phyloP scores from a whole-genome alignment of 805 yeast species.

The Saturnispora sekii region DNA sequence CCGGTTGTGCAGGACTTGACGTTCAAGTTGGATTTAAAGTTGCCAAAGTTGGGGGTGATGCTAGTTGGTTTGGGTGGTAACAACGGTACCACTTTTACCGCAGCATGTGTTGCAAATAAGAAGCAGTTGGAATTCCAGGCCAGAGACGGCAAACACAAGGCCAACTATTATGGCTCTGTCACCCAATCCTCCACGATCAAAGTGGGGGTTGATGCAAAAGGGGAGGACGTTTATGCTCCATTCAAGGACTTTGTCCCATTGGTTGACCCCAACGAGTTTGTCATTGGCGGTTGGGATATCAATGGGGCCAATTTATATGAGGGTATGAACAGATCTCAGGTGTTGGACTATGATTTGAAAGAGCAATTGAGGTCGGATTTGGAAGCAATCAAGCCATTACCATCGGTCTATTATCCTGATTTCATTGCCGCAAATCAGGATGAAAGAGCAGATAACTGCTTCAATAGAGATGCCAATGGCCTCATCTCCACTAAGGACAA shows the following conservation, averaged over 20 bases:
- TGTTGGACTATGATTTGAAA: slow-evolving; percentile 78
- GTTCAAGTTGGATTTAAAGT: slow-evolving; percentile 73
- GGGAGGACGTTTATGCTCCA: slow-evolving; percentile 86
- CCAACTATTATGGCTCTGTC: slow-evolving; percentile 88
- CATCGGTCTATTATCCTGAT: slow-evolving; percentile 89
- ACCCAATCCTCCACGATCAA: slow-evolving; percentile 88
- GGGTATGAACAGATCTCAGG: slow-evolving; percentile 80
- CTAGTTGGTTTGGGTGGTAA: slow-evolving; percentile 95
- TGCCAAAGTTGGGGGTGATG: slow-evolving; percentile 81
- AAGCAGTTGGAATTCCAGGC: slow-evolving; percentile 68
- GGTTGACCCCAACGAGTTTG: slow-evolving; percentile 82
- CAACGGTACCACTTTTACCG: slow-evolving; percentile 87
- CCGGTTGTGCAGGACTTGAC: slow-evolving; percentile 68
- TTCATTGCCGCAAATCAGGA: slow-evolving; percentile 93
- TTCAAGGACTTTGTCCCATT: slow-evolving; percentile 84
- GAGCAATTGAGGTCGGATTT: slow-evolving; percentile 58
- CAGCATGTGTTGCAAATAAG: slow-evolving; percentile 79
- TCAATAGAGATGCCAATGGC: slow-evolving; percentile 45
- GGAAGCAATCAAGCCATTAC: slow-evolving; percentile 57
- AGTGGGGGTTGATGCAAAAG: slow-evolving; percentile 73
- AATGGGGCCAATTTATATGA: slow-evolving; percentile 57
- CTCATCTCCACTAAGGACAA: slow-evolving; percentile 48
- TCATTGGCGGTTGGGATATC: slow-evolving; percentile 94
- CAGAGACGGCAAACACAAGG: slow-evolving; percentile 61
- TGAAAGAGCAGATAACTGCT: slow-evolving; percentile 82